Evolutionary conservation across 2,329 filamentous ascomycete species (phyloP).

Genomic region (Trichophyton rubrum): DNA sequence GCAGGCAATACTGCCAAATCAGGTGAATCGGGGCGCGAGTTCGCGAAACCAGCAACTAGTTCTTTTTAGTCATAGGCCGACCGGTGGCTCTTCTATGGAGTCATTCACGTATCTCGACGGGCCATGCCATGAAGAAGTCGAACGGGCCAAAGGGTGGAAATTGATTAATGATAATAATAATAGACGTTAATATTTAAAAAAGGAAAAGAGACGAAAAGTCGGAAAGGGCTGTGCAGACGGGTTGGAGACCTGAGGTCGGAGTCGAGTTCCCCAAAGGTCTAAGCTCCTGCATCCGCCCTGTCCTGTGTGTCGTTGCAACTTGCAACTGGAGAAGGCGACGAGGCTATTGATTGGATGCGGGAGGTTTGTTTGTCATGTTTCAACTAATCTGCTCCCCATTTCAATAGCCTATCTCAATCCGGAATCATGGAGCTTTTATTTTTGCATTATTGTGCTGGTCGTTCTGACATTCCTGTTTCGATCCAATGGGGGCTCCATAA

Average conservation of each 20-base stretch:
- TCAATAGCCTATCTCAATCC: constrained; percentile 1
- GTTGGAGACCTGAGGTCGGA: not conserved
- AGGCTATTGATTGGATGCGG: not conserved
- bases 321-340: not conserved
- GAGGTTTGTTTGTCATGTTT: constrained; percentile 3
- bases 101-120: not conserved
- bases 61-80: not conserved
- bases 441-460: not conserved
- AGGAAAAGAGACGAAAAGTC: not conserved
- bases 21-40: not conserved
- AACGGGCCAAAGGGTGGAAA: not conserved
- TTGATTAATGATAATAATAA: not conserved
- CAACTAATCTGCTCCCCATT: not conserved
- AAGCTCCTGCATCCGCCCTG: not conserved
- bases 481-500: constrained; percentile 4
- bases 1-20: not conserved
- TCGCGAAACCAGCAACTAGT: not conserved
- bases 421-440: constrained; percentile 1
- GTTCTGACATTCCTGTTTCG: constrained; percentile 3
- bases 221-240: not conserved
- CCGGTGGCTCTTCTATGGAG: not conserved
- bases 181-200: not conserved
- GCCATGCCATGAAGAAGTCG: not conserved
- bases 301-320: not conserved
- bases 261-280: not conserved